These are phyloP conservation scores for Mycena leptocephala DNA, from an alignment of 768 basidiomycete genomes.

Conservation along the genomic window DNA sequence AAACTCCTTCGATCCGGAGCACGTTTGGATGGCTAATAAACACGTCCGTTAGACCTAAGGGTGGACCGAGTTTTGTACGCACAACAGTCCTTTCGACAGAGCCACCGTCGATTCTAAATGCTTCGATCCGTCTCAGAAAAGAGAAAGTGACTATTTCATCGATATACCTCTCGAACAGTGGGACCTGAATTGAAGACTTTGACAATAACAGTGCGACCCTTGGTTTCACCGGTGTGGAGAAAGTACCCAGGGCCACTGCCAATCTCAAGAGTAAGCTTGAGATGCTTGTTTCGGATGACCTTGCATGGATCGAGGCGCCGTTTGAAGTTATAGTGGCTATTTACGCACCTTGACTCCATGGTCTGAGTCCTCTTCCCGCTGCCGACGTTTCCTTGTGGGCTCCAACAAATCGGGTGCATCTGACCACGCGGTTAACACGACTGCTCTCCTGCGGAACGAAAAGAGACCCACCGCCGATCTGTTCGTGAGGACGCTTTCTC, in stretches of 20 bases:
- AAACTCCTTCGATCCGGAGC: neutral
- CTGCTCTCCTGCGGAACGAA: neutral
- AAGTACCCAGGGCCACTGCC: neutral
- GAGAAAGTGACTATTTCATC: neutral
- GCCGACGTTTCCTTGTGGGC: neutral
- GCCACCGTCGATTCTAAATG: neutral
- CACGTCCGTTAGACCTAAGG: neutral
- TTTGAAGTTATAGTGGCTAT: neutral
- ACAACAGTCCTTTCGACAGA: neutral
- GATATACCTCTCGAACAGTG: neutral
- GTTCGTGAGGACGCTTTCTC: neutral
- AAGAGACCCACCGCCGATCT: neutral
- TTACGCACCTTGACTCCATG: slow-evolving; percentile 3
- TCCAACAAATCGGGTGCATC: neutral
- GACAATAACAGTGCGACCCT: neutral
- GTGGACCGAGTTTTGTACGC: neutral
- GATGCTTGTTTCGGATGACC: neutral
- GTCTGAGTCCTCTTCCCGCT: neutral
- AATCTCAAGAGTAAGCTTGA: neutral
- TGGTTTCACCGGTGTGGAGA: neutral
- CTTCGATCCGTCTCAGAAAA: neutral
- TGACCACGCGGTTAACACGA: too few species aligned
- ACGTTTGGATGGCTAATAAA: neutral
- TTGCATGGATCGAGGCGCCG: neutral
- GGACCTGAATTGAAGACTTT: neutral